These are phyloP conservation scores for Ceratocystis eucalypticola DNA, from an alignment of 2,329 filamentous ascomycete genomes.

Conservation along the genomic window DNA sequence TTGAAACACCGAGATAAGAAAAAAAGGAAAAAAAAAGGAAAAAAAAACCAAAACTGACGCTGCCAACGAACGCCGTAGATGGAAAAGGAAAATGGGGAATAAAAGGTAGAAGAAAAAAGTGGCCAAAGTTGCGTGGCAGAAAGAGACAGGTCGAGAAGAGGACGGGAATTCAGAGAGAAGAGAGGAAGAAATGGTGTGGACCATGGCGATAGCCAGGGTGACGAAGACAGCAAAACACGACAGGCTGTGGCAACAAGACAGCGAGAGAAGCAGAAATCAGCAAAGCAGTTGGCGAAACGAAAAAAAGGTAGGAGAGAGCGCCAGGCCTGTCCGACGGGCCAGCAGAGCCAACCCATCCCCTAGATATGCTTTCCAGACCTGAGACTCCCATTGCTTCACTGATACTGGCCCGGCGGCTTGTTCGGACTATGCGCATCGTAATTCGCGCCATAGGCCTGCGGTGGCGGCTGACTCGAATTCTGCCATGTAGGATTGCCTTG, in stretches of 20 bases:
- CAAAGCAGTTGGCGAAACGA: neutral
- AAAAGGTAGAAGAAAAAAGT: neutral
- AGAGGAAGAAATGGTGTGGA: no score
- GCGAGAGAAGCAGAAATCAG: neutral
- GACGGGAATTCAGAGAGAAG: neutral
- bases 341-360: neutral
- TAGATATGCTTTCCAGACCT: neutral
- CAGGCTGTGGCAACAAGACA: neutral
- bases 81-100: neutral
- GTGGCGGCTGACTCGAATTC: constrained; percentile 20
- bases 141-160: neutral
- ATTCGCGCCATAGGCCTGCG: constrained; percentile 19
- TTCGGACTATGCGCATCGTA: constrained; percentile 17
- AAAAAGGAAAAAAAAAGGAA: neutral
- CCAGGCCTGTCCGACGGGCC: no score
- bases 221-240: neutral
- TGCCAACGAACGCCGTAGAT: neutral
- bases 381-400: neutral
- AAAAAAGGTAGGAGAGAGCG: neutral
- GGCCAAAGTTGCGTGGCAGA: neutral
- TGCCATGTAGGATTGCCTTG: constrained; percentile 26
- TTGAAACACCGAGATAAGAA: constrained; percentile 3
- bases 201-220: neutral
- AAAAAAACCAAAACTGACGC: neutral
- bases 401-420: constrained; percentile 15